Evolutionary conservation across 2,329 filamentous ascomycete genomes (phyloP).

Genomic region (Stemphylium beticola): DNA sequence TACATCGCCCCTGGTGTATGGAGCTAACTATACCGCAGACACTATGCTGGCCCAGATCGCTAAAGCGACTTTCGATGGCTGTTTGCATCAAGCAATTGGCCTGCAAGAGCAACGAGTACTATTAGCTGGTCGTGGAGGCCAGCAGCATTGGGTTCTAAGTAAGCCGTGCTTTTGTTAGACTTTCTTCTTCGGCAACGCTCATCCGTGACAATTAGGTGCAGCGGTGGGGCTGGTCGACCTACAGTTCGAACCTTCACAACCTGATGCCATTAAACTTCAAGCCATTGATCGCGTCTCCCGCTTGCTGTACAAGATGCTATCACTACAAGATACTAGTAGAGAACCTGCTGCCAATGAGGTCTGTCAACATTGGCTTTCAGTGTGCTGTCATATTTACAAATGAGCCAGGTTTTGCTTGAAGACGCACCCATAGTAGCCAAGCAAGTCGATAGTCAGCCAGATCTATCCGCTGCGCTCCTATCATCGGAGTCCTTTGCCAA

Average conservation of each 20-base stretch:
- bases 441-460: background rate
- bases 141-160: constrained; percentile 40
- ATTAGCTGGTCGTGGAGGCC: constrained; percentile 43
- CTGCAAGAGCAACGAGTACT: constrained; percentile 45
- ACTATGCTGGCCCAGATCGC: constrained; percentile 13
- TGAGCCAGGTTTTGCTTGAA: constrained; percentile 6
- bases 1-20: constrained; percentile 2
- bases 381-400: background rate
- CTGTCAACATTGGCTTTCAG: background rate
- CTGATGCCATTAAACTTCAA: constrained; percentile 29
- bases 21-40: constrained; percentile 14
- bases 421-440: background rate
- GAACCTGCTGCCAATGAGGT: constrained; percentile 21
- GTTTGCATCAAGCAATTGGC: constrained; percentile 31
- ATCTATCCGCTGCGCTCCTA: background rate
- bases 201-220: constrained; percentile 30
- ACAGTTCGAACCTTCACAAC: constrained; percentile 25
- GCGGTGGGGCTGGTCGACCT: constrained; percentile 40
- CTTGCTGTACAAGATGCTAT: constrained; percentile 27
- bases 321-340: constrained; percentile 16
- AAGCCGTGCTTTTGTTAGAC: background rate
- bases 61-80: constrained; percentile 14
- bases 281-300: constrained; percentile 27
- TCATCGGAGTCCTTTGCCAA: constrained; percentile 4
- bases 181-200: background rate